Evolutionary conservation across 495 filamentous ascomycete genomes (phyloP).

Genomic region (Opeltia flavorubescens): DNA sequence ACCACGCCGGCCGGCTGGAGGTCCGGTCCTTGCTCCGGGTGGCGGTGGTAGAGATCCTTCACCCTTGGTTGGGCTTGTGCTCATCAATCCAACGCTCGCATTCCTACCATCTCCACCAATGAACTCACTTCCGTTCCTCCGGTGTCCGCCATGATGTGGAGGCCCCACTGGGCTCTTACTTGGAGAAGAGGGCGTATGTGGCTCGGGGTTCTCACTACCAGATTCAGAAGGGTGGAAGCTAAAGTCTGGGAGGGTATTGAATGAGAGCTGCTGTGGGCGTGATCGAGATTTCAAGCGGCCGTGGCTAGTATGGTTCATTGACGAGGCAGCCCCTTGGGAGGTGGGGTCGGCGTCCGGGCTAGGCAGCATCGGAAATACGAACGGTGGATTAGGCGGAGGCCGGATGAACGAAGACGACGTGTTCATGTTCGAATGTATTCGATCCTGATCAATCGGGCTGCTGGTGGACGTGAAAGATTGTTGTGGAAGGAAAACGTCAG

Average conservation of each 20-base stretch:
- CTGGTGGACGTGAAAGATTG: conserved; percentile 4
- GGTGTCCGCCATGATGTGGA: conserved; percentile 40
- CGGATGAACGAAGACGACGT: conserved; percentile 20
- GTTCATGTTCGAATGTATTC: conserved; percentile 1
- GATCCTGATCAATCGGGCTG: not conserved
- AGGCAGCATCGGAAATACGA: conserved; percentile 47
- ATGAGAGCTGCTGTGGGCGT: conserved; percentile 11
- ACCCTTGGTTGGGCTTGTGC: conserved; percentile 51
- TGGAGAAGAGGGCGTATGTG: not conserved
- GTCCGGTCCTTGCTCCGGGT: conserved; percentile 26
- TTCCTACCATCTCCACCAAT: conserved; percentile 56
- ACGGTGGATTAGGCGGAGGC: conserved; percentile 54
- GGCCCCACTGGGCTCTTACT: conserved; percentile 11
- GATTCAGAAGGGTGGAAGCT: conserved; percentile 9
- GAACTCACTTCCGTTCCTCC: conserved; percentile 64
- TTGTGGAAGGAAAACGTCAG: conserved; percentile 9
- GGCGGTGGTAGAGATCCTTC: conserved; percentile 36
- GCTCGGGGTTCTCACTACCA: not conserved
- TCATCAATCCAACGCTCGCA: conserved; percentile 40
- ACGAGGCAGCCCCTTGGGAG: not conserved
- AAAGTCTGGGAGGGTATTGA: conserved; percentile 23
- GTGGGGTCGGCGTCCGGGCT: conserved; percentile 15
- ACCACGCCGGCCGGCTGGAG: conserved; percentile 40
- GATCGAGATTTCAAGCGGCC: conserved; percentile 4
- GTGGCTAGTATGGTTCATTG: not conserved